Conservation (phyloP, 371 early-diverging fungal genomes). For the Synchytrium microbalum region DNA sequence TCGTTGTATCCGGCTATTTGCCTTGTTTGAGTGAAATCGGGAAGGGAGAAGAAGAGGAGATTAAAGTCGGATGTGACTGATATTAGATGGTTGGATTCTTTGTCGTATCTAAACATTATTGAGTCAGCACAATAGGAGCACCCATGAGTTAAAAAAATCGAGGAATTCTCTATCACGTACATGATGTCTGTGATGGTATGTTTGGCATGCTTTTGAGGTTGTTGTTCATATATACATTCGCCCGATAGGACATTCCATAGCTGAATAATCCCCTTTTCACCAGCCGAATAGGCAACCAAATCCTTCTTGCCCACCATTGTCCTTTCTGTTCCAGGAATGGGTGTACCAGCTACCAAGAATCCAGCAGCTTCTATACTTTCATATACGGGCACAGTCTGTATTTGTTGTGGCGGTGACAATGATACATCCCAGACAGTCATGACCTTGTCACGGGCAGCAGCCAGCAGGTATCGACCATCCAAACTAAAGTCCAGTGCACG, state of each 20-base stretch:
- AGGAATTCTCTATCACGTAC: slow-evolving; percentile 24
- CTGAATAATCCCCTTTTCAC: slow-evolving; percentile 49
- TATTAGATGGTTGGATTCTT: slow-evolving; percentile 34
- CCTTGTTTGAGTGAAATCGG: slow-evolving; percentile 50
- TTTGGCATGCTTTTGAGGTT: slow-evolving; percentile 51
- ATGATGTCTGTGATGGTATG: slow-evolving; percentile 61
- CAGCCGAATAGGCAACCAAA: not conserved
- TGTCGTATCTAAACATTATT: slow-evolving; percentile 2
- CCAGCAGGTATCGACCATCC: slow-evolving; percentile 68
- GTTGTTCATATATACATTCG: slow-evolving; percentile 50
- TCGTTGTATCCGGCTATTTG: slow-evolving; percentile 94
- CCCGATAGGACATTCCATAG: slow-evolving; percentile 64
- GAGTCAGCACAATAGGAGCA: slow-evolving; percentile 4
- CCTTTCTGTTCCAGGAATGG: not conserved
- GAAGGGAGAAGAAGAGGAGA: slow-evolving; percentile 64
- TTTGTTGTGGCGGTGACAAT: not conserved
- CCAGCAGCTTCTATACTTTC: slow-evolving; percentile 12
- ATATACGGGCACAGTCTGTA: slow-evolving; percentile 78
- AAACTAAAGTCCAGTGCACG: slow-evolving; percentile 74
- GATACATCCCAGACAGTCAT: slow-evolving; percentile 83
- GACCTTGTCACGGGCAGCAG: slow-evolving; percentile 91
- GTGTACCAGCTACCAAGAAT: slow-evolving; percentile 2
- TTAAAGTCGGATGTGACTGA: slow-evolving; percentile 86
- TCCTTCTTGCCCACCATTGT: not conserved
- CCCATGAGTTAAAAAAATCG: slow-evolving; percentile 4